Conservation (phyloP, 768 basidiomycete genomes). For the Hemileccinum rubropunctum region DNA sequence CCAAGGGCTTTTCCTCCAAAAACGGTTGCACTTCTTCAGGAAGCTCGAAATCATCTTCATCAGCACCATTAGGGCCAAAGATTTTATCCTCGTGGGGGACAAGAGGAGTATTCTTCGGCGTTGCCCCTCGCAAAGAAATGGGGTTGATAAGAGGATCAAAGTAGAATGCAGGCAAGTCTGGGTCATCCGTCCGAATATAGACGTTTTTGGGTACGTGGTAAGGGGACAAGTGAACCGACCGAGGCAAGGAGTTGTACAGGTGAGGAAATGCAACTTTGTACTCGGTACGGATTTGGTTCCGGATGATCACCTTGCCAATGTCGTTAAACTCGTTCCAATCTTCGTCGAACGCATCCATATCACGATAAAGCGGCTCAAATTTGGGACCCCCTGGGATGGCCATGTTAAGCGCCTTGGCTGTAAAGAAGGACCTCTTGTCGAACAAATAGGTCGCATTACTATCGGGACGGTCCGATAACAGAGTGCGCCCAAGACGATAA, state of each 20-base stretch:
- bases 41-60: constrained; percentile 86
- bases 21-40: constrained; percentile 79
- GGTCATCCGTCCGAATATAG: constrained; percentile 98
- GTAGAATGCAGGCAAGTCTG: constrained; percentile 98
- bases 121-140: constrained; percentile 85
- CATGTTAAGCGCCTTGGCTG: constrained; percentile 95
- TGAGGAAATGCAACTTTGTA: constrained; percentile 99
- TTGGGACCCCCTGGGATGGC: constrained; percentile 98
- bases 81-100: constrained; percentile 90
- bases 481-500: constrained; percentile 91
- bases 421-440: constrained; percentile 97
- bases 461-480: constrained; percentile 92
- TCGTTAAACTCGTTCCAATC: constrained; percentile 99
- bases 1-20: constrained; percentile 71
- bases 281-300: constrained; percentile 96
- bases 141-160: constrained; percentile 99
- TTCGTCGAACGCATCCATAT: constrained; percentile 97
- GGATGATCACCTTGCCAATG: constrained; percentile 99
- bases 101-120: constrained; percentile 77
- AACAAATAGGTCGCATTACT: constrained; percentile 90
- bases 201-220: constrained; percentile 97
- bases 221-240: constrained; percentile 86
- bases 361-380: constrained; percentile 95
- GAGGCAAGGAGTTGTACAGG: constrained; percentile 95
- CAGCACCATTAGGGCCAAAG: constrained; percentile 83